Evolutionary conservation across 2,329 filamentous ascomycete species (phyloP), one percentile per base, ranked within the genome.

Genomic region (Herpotrichia juniperi): DNA sequence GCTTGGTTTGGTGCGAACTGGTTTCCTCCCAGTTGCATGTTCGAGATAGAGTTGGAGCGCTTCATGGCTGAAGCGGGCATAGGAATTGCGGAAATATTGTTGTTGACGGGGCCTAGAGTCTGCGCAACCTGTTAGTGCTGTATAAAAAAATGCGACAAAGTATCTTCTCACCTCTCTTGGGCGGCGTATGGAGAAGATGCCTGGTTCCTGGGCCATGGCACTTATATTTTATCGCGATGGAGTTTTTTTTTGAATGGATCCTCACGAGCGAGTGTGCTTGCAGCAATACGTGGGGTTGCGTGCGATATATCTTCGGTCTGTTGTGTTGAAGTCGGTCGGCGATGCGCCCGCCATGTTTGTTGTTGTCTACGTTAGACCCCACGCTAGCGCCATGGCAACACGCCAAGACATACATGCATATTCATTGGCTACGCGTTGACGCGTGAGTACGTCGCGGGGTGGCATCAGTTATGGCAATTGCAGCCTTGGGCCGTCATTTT

Each of bases 61-160:
- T 99, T 99, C 83, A 99, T 88, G 34, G 92, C 91, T 34, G 93
- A 97, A 24, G 90, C 84, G 8, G 94, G 93, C 77, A 96, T 91
- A 17, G 94, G 94, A 57, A 99, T 90, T 19, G 86, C 85, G 17
- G 90, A 89, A 3, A 92, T 93, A 73, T 87, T 86, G 72, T 87
- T 93, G 72, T 86, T 93, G 68, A 96, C 86, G 61, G 87, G 87
- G 59, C 89, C 93, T 54, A 97, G 85, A 48, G 94, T 97, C 91
- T 96, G 74, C 57, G 59, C 57, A 42, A 47, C 42, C 44, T 44
- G 53, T 64, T 54, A 61, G 61, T 21, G 53, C 35, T 31, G 4
- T 14, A n/a, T 37, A 25, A 46, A 50, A 48, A 53, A 53, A 40
- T 14, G 56, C 56, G 47, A 59, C 50, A 53, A 50, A 45, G 50